Conservation (phyloP, 805 yeast genomes). For the Hanseniaspora lachancei region DNA sequence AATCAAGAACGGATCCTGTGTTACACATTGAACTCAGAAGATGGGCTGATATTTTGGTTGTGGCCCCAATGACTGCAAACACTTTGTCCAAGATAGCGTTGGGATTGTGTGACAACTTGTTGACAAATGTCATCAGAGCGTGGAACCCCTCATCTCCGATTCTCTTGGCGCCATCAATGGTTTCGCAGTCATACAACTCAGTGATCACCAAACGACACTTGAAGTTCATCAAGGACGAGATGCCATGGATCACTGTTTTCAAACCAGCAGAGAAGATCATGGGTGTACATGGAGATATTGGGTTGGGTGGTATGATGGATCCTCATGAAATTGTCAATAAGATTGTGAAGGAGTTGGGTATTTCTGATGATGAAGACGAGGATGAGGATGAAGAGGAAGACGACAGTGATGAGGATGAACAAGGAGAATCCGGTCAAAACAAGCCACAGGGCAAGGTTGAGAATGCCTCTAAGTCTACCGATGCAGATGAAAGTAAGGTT, state of each 20-base stretch:
- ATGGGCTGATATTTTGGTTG: slow-evolving; percentile 89
- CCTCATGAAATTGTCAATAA: slow-evolving; percentile 87
- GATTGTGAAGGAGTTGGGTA: slow-evolving; percentile 57
- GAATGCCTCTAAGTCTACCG: not conserved
- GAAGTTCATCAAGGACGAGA: slow-evolving; percentile 63
- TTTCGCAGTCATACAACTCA: slow-evolving; percentile 78
- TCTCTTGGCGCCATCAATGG: slow-evolving; percentile 90
- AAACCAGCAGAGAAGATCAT: slow-evolving; percentile 90
- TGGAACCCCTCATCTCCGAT: slow-evolving; percentile 92
- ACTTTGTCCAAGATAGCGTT: slow-evolving; percentile 77
- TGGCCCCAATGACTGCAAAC: slow-evolving; percentile 93
- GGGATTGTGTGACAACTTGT: slow-evolving; percentile 83
- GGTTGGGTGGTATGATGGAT: slow-evolving; percentile 99
- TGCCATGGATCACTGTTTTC: slow-evolving; percentile 90
- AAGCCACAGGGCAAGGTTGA: slow-evolving; percentile 23
- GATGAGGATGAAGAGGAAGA: slow-evolving; percentile 36
- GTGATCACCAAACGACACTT: slow-evolving; percentile 78
- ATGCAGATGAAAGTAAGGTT: slow-evolving; percentile 34
- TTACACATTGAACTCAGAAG: slow-evolving; percentile 86
- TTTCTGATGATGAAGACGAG: slow-evolving; percentile 44
- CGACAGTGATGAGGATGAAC: slow-evolving; percentile 24
- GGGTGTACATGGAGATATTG: slow-evolving; percentile 89
- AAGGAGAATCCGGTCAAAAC: slow-evolving; percentile 29
- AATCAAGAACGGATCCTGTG: slow-evolving; percentile 72
- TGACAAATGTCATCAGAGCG: slow-evolving; percentile 82